Evolutionary conservation across 2,329 filamentous ascomycete species (phyloP).

Genomic region (Cladosporium sp.): DNA sequence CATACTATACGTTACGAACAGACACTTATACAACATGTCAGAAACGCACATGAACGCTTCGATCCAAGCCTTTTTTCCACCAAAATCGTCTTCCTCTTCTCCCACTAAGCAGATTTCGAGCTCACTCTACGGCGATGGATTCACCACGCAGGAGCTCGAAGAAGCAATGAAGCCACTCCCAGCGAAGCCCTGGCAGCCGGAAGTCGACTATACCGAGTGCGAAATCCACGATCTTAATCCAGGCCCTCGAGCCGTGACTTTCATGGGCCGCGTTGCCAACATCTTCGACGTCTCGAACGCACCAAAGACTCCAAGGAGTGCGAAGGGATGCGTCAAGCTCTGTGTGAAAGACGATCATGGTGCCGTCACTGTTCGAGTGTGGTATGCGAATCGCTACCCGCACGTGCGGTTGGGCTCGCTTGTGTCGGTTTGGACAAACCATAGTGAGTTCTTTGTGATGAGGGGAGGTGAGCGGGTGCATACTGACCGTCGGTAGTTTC

Average conservation of each 20-base stretch:
- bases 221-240: slow-evolving; percentile 45
- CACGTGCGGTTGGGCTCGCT: slow-evolving; percentile 50
- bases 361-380: slow-evolving; percentile 45
- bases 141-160: slow-evolving; percentile 44
- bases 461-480: slow-evolving; percentile 1
- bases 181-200: slow-evolving; percentile 42
- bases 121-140: slow-evolving; percentile 44
- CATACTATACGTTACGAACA: neutral
- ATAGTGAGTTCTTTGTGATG: slow-evolving; percentile 28
- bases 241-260: slow-evolving; percentile 47
- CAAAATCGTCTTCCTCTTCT: slow-evolving; percentile 21
- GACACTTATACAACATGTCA: neutral
- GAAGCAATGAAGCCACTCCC: slow-evolving; percentile 21
- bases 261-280: slow-evolving; percentile 55
- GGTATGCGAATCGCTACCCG: slow-evolving; percentile 37
- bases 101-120: slow-evolving; percentile 18
- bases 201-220: slow-evolving; percentile 42
- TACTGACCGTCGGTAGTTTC: slow-evolving; percentile 33
- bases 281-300: slow-evolving; percentile 43
- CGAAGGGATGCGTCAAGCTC: slow-evolving; percentile 50
- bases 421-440: slow-evolving; percentile 54
- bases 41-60: slow-evolving; percentile 22
- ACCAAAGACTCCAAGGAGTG: slow-evolving; percentile 40
- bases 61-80: slow-evolving; percentile 42
- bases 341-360: slow-evolving; percentile 54